Percentiles rank a stretch among this genome's conserved stretches.
phyloP scores from a whole-genome alignment of 441 rosid genomes.

The Eutrema salsugineum region DNA sequence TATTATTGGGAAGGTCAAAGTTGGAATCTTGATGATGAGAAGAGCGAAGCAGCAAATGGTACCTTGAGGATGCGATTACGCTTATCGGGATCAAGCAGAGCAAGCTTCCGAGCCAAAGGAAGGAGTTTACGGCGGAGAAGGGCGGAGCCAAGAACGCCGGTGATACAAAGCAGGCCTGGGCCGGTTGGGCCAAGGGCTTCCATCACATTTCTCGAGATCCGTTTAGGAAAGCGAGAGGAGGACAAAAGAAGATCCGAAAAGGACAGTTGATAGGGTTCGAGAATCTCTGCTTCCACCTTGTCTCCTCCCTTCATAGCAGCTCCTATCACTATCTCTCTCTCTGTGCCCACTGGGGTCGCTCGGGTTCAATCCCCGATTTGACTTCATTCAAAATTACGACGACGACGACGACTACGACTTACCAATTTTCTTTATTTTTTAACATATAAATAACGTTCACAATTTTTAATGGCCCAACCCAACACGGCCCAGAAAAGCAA shows the following conservation, averaged over 20 bases:
- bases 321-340: neutral
- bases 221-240: conserved; percentile 32
- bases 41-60: neutral
- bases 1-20: too few relatives aligned
- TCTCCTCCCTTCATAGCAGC: neutral
- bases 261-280: conserved; percentile 48
- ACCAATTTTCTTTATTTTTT: too few relatives aligned
- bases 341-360: neutral
- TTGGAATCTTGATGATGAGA: too few relatives aligned
- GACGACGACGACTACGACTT: too few relatives aligned
- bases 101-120: conserved; percentile 58
- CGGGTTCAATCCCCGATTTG: too few relatives aligned
- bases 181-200: conserved; percentile 72
- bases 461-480: neutral
- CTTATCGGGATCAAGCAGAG: conserved; percentile 55
- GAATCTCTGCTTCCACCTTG: conserved; percentile 42
- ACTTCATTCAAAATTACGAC: too few relatives aligned
- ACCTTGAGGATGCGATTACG: conserved; percentile 70
- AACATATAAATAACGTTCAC: too few relatives aligned
- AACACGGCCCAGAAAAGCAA: neutral
- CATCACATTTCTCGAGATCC: conserved; percentile 42
- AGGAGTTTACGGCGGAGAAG: conserved; percentile 60
- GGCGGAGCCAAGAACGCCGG: conserved; percentile 51
- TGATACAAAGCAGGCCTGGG: conserved; percentile 71
- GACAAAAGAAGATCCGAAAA: conserved; percentile 51